Evolutionary conservation across 495 filamentous ascomycete species (phyloP), one percentile per base, ranked within the genome.

Genomic region (Antarctomyces pellizariae): DNA sequence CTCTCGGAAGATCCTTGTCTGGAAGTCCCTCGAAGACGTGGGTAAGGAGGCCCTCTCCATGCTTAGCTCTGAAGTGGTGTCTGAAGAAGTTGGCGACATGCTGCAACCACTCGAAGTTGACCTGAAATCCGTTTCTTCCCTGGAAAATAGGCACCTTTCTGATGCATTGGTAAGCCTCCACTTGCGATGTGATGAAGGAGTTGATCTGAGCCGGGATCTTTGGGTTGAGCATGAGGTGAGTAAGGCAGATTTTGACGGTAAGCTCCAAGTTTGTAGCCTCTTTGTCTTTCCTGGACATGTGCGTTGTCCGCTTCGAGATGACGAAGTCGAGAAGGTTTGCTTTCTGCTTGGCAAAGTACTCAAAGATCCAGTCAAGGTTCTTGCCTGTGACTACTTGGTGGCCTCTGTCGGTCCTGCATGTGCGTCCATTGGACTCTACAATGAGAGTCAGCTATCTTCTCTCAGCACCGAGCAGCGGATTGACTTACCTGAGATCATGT

Each of bases 81-180:
- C 35, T 34, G 19, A 44, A 44, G 36, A 38, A 39, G 16, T 44
- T 44, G 12, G 37, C 24, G 4, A 24, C 22, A 15, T 41, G 30
- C 4, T 38, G 18, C 5, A 41, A 26, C 30, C 30, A 32, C 5
- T 24, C 26, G 3, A 30, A 16, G 21, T 44, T 38, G 12, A 41
- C 17, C 11, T 27, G n/a, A 6, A 29, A 9, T 16, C 33, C 35
- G 9, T 13, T 26, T 6, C 17, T 22, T 1, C 37, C 41, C 10
- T 25, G 14, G 18, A 44, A 40, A 5, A 38, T 9, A 12, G 41
- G 37, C 11, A 35, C 26, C 6, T 9, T 7, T 7, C 15, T 15
- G 5, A 18, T 6, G 7, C 16, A 16, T 18, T 16, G 18, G 21
- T 44, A 44, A 3, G 20, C 36, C 8, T 21, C 7, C 6, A 20